A percentile compares a stretch with the other conserved stretches of the same genome.
phyloP scores from a whole-genome alignment of 352 stramenopile species.

The Pythium dissimile region DNA sequence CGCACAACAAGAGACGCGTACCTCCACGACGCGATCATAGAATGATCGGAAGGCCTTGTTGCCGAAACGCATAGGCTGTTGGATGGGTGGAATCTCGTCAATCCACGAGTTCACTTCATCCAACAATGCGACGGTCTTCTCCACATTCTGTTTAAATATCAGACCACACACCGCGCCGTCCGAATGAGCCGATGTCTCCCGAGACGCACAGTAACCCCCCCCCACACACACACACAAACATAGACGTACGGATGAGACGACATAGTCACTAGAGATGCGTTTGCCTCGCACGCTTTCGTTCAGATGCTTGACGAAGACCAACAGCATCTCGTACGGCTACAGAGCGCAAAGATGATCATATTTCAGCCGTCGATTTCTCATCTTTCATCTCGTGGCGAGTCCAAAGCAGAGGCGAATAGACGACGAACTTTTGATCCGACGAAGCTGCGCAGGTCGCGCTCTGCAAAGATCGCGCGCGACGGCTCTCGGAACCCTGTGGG shows the following conservation, averaged over 20 bases:
- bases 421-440: conserved; percentile 51
- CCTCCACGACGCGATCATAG: conserved; percentile 78
- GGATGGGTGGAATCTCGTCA: conserved; percentile 89
- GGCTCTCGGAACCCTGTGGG: conserved; percentile 46
- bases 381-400: background rate
- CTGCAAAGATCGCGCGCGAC: conserved; percentile 73
- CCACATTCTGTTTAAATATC: conserved; percentile 50
- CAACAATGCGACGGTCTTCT: conserved; percentile 59
- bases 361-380: background rate
- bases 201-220: too few species aligned
- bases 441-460: conserved; percentile 68
- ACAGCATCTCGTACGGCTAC: conserved; percentile 76
- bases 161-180: too few species aligned
- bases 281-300: conserved; percentile 76
- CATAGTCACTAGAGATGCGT: conserved; percentile 53
- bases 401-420: background rate
- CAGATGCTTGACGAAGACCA: conserved; percentile 78
- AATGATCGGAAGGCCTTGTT: conserved; percentile 94
- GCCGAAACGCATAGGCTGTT: conserved; percentile 93
- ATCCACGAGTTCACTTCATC: conserved; percentile 82
- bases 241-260: conserved; percentile 54
- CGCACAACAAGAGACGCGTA: conserved; percentile 13
- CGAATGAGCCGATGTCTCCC: too few species aligned
- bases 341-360: background rate
- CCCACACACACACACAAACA: background rate